These are phyloP conservation scores for Moniliella sp. DNA, from an alignment of 1,284 basidiomycete genomes.

Conservation along the genomic window DNA sequence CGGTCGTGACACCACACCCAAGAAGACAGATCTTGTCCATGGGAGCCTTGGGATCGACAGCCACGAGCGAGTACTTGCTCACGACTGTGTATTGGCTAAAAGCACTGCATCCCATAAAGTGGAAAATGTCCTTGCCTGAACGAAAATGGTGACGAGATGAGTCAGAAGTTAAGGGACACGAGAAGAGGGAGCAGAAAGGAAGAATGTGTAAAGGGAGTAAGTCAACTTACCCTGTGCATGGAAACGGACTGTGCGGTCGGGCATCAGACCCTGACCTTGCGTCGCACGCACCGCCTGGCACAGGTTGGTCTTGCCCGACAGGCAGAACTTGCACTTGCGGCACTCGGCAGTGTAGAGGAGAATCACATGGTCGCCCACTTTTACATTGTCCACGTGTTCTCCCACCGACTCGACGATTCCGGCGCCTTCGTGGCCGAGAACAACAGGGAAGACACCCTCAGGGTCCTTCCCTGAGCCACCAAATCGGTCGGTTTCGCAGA, in stretches of 20 bases:
- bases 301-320: slow-evolving; percentile 82
- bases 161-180: too few relatives aligned
- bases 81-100: slow-evolving; percentile 99
- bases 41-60: slow-evolving; percentile 60
- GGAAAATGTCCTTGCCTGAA: slow-evolving; percentile 65
- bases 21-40: slow-evolving; percentile 75
- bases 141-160: too few relatives aligned
- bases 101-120: slow-evolving; percentile 96
- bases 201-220: too few relatives aligned
- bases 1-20: slow-evolving; percentile 96
- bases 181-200: too few relatives aligned
- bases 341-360: slow-evolving; percentile 39
- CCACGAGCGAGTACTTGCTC: slow-evolving; percentile 83
- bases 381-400: slow-evolving; percentile 68
- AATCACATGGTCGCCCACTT: slow-evolving; percentile 50
- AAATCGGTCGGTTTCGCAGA: slow-evolving; percentile 86
- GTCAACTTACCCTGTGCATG: too few relatives aligned
- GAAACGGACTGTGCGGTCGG: slow-evolving; percentile 72
- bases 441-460: slow-evolving; percentile 84
- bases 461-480: slow-evolving; percentile 87
- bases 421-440: slow-evolving; percentile 44
- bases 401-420: slow-evolving; percentile 64
- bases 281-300: slow-evolving; percentile 55
- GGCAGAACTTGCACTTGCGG: slow-evolving; percentile 52
- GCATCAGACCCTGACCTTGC: slow-evolving; percentile 90